Base-by-base conservation (phyloP, 2,329 filamentous ascomycete species). In the Colletotrichum sp. region DNA sequence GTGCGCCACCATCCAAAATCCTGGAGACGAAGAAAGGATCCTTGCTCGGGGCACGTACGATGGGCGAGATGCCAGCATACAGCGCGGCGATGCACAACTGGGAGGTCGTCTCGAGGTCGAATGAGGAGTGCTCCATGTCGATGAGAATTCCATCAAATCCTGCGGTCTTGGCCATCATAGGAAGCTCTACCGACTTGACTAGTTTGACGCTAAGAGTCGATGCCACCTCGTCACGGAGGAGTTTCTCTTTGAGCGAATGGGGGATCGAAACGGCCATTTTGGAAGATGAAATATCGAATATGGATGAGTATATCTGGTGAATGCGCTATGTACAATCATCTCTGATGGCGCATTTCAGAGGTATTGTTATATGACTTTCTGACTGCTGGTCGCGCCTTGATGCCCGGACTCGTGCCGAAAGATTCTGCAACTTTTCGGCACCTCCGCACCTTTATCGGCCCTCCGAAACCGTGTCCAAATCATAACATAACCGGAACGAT, bases 71-170 rank as follows among this genome's bases (percentile, higher is more conserved):
- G 13, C 83, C 83, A 54, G 80, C 83, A 65, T 82, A 83, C 36
- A 82, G 79, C 64, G 80, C 82, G 21, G 85, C 84, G 8, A 84
- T 79, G 65, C 81, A 81, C 13, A 86, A 78, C 70, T 85, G 84
- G 18, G 78, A 76, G 9, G 81, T 80, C 1, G 79, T 77, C 72
- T 81, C 80, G 24, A 87, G 76, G 69, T 82, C 80, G 34, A 86
- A 78, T 3, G 82, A 77, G 4, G 82, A 84, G 73, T 87, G 85
- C 73, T 87, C 85, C 83, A 87, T 84, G 67, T 87, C 84, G 70
- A 87, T 83, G 70, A 86, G 81, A 51, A 86, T 79, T 54, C 81
- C 84, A 63, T 86, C 81, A 65, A 84, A 81, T 9, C 84, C 84
- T 13, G 85, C 83, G 66, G 80, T 84, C 70, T 84, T 84, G 67